These are phyloP conservation scores for Daedaleopsis nitida DNA, from an alignment of 768 basidiomycete genomes.

Conservation along the genomic window DNA sequence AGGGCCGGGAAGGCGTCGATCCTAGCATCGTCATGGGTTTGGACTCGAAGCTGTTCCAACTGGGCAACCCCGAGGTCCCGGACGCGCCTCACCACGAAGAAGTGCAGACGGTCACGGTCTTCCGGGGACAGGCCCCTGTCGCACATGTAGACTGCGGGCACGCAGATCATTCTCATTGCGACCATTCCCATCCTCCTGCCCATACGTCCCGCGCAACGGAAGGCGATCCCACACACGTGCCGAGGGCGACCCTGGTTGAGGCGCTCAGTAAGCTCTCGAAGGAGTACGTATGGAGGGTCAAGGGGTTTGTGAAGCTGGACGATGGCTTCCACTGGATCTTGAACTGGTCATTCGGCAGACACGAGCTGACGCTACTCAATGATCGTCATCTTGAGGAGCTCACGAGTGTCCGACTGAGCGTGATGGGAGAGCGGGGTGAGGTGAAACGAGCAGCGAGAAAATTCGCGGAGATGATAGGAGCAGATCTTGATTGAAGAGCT, in stretches of 20 bases:
- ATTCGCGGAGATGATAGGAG: conserved; percentile 52
- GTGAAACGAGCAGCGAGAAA: conserved; percentile 57
- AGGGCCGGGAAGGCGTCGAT: conserved; percentile 65
- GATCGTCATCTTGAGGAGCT: conserved; percentile 27
- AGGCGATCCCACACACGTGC: conserved; percentile 32
- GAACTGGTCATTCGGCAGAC: conserved; percentile 95
- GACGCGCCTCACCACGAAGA: conserved; percentile 67
- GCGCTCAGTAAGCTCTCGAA: conserved; percentile 60
- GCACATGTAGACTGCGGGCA: conserved; percentile 15
- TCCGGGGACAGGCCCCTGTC: conserved; percentile 38
- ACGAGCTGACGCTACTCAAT: conserved; percentile 54
- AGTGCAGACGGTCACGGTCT: conserved; percentile 78
- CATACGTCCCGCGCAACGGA: background rate
- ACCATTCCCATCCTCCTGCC: background rate
- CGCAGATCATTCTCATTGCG: background rate
- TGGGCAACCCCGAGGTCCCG: conserved; percentile 12
- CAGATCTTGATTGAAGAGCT: conserved; percentile 11
- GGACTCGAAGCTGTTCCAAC: conserved; percentile 74
- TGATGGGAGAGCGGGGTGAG: conserved; percentile 91
- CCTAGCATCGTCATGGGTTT: conserved; percentile 87
- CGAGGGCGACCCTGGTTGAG: conserved; percentile 40
- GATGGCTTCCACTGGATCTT: conserved; percentile 52
- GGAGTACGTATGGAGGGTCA: conserved; percentile 79
- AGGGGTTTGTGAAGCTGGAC: conserved; percentile 74
- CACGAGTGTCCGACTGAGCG: conserved; percentile 64